A percentile compares a stretch with the other conserved stretches of the same genome.
Conservation (phyloP, 2,329 filamentous ascomycete species). For the Colletotrichum sp. region DNA sequence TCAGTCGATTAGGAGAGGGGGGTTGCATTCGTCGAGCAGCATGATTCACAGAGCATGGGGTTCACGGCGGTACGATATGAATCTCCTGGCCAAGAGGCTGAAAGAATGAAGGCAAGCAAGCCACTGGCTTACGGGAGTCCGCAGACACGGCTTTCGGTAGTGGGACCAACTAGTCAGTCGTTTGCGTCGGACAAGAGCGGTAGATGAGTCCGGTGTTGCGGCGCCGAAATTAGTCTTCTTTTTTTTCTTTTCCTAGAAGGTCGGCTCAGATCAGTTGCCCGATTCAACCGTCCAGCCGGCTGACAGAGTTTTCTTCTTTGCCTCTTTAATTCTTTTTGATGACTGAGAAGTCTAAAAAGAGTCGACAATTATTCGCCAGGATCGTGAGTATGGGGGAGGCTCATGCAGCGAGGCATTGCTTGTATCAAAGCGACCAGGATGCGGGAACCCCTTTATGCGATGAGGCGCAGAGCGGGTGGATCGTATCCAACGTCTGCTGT, state of each 20-base stretch:
- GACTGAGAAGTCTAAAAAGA: background rate
- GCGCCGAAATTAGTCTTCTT: background rate
- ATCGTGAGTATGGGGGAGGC: constrained; percentile 3
- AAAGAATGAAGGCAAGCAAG: background rate
- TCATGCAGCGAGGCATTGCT: constrained; percentile 15
- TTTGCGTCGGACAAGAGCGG: background rate
- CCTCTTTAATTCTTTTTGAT: background rate
- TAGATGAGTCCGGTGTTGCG: background rate
- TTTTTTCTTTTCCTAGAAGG: background rate
- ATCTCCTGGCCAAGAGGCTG: background rate
- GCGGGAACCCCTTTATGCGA: constrained; percentile 16
- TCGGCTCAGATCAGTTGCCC: background rate
- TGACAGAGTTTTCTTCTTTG: background rate
- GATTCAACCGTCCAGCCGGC: background rate
- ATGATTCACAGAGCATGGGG: background rate
- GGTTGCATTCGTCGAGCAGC: background rate
- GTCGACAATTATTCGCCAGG: background rate
- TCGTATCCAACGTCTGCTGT: background rate
- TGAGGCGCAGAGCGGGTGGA: constrained; percentile 14
- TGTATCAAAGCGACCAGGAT: constrained; percentile 13
- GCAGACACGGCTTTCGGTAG: constrained; percentile 3
- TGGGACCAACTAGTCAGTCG: background rate
- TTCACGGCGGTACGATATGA: background rate
- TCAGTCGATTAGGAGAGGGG: background rate
- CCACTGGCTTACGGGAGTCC: constrained; percentile 4